A percentile compares a stretch with the other conserved stretches of the same genome.
Evolutionary conservation across 345 rosid genomes (phyloP).

Genomic region (Lumnitzera racemosa): DNA sequence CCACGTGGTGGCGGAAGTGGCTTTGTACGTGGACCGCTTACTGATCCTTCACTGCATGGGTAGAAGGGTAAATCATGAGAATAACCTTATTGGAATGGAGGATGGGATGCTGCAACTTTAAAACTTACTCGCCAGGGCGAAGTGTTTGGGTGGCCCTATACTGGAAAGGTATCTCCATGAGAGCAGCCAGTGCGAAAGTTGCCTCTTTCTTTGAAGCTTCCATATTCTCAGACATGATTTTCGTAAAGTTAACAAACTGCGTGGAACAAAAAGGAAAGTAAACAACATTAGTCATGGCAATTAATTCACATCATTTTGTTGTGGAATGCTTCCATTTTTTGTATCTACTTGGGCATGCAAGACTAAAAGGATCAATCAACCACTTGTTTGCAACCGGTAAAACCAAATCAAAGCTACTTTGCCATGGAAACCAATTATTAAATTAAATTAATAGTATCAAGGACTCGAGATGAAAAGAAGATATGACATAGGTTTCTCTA

Average conservation of each 20-base stretch:
- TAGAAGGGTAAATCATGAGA: slow-evolving; percentile 7
- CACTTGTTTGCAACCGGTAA: no score
- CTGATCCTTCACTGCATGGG: slow-evolving; percentile 32
- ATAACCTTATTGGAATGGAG: not conserved
- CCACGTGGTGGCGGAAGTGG: slow-evolving; percentile 75
- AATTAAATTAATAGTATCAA: no score
- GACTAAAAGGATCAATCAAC: no score
- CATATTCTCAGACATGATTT: slow-evolving; percentile 67
- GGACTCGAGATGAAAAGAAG: no score
- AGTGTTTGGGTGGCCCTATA: slow-evolving; percentile 74
- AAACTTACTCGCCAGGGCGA: slow-evolving; percentile 27
- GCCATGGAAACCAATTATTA: no score
- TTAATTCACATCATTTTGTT: no score
- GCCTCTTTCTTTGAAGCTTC: slow-evolving; percentile 66
- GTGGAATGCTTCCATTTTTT: no score
- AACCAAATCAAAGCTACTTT: no score
- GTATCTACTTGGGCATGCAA: no score
- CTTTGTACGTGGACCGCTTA: slow-evolving; percentile 19
- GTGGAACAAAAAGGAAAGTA: not conserved
- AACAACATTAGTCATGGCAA: not conserved
- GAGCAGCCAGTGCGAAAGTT: slow-evolving; percentile 90
- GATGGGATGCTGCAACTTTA: slow-evolving; percentile 9
- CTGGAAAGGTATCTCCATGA: slow-evolving; percentile 92
- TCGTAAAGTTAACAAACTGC: slow-evolving; percentile 87
- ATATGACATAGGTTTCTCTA: no score